Conservation (phyloP, 116 monocot genomes). For the Iris pallida region DNA sequence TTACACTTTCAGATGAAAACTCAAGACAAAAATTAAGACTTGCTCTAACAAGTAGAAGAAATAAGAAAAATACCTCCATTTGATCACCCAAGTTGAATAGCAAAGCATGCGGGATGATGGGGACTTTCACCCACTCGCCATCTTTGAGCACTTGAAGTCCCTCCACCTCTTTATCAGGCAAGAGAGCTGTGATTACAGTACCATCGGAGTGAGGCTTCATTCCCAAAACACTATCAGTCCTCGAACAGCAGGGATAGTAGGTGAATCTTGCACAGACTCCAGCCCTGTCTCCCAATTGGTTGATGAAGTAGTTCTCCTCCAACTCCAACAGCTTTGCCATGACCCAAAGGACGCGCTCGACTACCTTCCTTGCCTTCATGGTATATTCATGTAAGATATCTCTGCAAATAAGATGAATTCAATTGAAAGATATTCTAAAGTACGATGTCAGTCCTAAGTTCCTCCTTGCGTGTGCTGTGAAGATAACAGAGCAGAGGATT, state of each 20-base stretch:
- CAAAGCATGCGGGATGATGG: slow-evolving; percentile 35
- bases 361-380: slow-evolving; percentile 18
- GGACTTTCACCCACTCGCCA: slow-evolving; percentile 49
- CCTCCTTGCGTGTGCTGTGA: too few relatives aligned
- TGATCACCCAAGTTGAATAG: slow-evolving; percentile 53
- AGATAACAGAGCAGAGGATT: too few relatives aligned
- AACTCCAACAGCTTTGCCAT: slow-evolving; percentile 40
- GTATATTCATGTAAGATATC: slow-evolving; percentile 28
- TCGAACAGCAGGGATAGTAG: slow-evolving; percentile 54
- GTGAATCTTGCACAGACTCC: slow-evolving; percentile 41
- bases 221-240: slow-evolving; percentile 59
- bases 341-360: slow-evolving; percentile 18
- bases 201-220: slow-evolving; percentile 60
- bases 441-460: too few relatives aligned
- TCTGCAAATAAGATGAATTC: slow-evolving; percentile 12
- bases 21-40: too few relatives aligned
- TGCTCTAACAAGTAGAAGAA: too few relatives aligned
- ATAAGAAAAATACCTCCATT: slow-evolving; percentile 41
- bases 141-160: slow-evolving; percentile 57
- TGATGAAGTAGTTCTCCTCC: slow-evolving; percentile 40
- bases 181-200: slow-evolving; percentile 21
- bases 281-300: slow-evolving; percentile 25
- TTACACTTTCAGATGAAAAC: too few relatives aligned
- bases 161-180: slow-evolving; percentile 38
- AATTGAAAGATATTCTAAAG: too few relatives aligned